Base-by-base conservation (phyloP, 768 basidiomycete species). In the Boletus patriciae region DNA sequence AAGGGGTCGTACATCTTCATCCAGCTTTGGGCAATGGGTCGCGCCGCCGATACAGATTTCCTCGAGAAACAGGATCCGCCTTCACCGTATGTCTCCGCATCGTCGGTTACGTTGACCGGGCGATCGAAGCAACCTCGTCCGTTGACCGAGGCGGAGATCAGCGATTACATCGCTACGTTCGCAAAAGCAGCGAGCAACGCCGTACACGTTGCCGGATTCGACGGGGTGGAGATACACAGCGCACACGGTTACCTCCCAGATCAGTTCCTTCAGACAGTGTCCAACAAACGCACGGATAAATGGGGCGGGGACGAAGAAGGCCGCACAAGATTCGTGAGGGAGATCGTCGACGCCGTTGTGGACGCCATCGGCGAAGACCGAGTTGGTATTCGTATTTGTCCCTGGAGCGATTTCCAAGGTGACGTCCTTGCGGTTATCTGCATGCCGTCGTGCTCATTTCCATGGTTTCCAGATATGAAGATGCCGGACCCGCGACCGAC, bases 401-500 rank as follows among this genome's bases (percentile, higher is more conserved):
- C 51, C 11, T 44, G 51, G 51, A 44, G 43, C 34, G 13, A 21
- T 13, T 34, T 36, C 33, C 51, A 44, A 52, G 51, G 51, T 37
- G 11, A 52, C 23, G 1, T 7, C 23, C 7, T 63, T 62, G 7
- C 10, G 4, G 16, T 44, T 9, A 36, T 33, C 13, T 9, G 15
- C 8, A 46, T 16, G 16, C 19, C 25, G 2, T 10, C 15, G n/a
- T 11, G 0, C 34, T 52, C n/a, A 42, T 27, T 65, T 12, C 0
- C 58, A 2, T 59, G 34, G 6, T 9, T 43, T 21, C 19, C n/a
- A 78, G 78, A 75, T 34, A 83, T 86, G 81, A 65, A 73, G 2
- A 82, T 83, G 80, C 58, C 64, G 8, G 77, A 86, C 57, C 84
- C 84, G 0, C 70, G 77, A 1, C 80, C 83, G 0, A 80, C 80